Evolutionary conservation across 2,329 filamentous ascomycete species (phyloP).

Genomic region (Fonsecaea erecta): DNA sequence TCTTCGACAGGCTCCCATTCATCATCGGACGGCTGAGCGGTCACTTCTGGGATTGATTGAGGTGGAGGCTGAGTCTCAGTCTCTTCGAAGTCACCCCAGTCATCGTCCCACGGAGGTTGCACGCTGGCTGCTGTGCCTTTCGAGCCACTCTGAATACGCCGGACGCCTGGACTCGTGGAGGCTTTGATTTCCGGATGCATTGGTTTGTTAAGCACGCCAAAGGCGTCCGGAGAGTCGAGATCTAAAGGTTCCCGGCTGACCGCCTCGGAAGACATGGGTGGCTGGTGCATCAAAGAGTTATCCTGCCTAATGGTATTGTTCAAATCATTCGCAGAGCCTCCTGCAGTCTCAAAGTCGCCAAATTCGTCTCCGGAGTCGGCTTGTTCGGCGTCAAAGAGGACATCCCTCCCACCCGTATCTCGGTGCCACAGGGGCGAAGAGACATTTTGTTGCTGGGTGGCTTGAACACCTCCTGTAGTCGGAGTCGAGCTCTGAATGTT

Average conservation of each 20-base stretch:
- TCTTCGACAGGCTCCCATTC: conserved; percentile 62
- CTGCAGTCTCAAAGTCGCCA: conserved; percentile 68
- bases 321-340: neutral
- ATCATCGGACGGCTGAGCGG: conserved; percentile 47
- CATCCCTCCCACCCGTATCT: conserved; percentile 46
- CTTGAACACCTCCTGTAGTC: neutral
- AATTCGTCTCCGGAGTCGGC: conserved; percentile 57
- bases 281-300: neutral
- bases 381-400: conserved; percentile 70
- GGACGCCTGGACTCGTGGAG: neutral
- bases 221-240: conserved; percentile 6
- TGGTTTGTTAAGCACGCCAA: neutral
- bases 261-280: neutral
- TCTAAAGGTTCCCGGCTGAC: neutral
- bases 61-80: neutral
- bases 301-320: neutral
- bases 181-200: neutral
- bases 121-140: conserved; percentile 7
- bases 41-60: neutral
- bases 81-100: conserved; percentile 53
- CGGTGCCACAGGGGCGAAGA: conserved; percentile 27
- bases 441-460: neutral
- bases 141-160: neutral
- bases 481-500: neutral
- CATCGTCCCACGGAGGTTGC: conserved; percentile 41